These are phyloP conservation scores for Tricholoma furcatifolium DNA, from an alignment of 768 basidiomycete genomes.

Conservation along the genomic window DNA sequence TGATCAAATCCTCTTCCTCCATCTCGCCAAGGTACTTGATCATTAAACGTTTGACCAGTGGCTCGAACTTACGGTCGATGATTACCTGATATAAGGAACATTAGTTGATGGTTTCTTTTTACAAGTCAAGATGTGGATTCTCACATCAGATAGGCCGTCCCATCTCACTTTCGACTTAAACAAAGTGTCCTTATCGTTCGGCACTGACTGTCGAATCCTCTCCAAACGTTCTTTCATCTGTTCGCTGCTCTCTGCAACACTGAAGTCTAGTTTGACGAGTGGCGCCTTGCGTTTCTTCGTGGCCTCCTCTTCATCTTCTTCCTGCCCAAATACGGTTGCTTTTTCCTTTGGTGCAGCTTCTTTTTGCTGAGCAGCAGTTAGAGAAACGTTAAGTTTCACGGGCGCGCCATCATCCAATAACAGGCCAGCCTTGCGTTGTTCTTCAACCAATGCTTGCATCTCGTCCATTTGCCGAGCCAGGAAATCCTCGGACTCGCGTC, in stretches of 20 bases:
- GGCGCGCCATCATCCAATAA: conserved; percentile 90
- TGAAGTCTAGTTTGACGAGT: conserved; percentile 89
- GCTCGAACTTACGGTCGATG: conserved; percentile 85
- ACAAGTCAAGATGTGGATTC: conserved; percentile 25
- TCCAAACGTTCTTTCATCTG: conserved; percentile 79
- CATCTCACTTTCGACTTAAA: conserved; percentile 88
- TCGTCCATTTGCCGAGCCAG: conserved; percentile 94
- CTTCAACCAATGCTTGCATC: conserved; percentile 87
- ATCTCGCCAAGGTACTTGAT: conserved; percentile 86
- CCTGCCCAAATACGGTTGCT: conserved; percentile 69
- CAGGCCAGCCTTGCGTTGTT: conserved; percentile 89
- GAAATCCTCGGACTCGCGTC: conserved; percentile 91
- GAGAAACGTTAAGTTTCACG: conserved; percentile 80
- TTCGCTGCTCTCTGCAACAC: conserved; percentile 75
- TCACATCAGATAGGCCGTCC: conserved; percentile 87
- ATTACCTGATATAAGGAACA: conserved; percentile 47
- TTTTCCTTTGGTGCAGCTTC: conserved; percentile 48
- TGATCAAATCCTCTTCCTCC: conserved; percentile 90
- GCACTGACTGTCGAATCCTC: conserved; percentile 72
- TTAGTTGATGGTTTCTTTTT: conserved; percentile 13
- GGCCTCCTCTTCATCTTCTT: conserved; percentile 87
- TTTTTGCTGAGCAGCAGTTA: conserved; percentile 47
- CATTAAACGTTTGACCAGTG: conserved; percentile 81
- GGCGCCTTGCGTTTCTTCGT: conserved; percentile 81
- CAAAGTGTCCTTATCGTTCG: conserved; percentile 72